Evolutionary conservation across 2,329 filamentous ascomycete genomes (phyloP).

Genomic region (Diplodia sapinea): DNA sequence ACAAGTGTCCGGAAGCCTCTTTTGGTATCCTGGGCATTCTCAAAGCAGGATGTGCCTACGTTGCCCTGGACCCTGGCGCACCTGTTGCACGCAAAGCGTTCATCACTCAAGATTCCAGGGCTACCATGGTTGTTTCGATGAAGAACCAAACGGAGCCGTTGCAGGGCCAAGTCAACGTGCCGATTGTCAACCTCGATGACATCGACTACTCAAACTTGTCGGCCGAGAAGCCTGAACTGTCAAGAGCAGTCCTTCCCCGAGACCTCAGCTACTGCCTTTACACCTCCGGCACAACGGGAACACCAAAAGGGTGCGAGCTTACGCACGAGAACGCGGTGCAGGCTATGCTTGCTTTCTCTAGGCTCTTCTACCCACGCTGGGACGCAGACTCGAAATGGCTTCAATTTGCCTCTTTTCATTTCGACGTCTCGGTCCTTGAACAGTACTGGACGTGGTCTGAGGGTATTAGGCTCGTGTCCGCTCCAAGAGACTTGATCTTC

Average conservation of each 20-base stretch:
- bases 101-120: conserved; percentile 75
- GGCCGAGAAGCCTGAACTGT: conserved; percentile 41
- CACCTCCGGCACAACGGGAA: conserved; percentile 85
- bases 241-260: conserved; percentile 47
- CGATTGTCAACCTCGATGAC: conserved; percentile 56
- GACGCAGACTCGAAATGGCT: conserved; percentile 76
- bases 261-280: conserved; percentile 83
- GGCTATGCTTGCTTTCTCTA: conserved; percentile 84
- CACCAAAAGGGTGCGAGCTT: conserved; percentile 85
- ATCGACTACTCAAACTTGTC: conserved; percentile 45
- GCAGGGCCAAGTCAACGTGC: conserved; percentile 40
- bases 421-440: conserved; percentile 90
- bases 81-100: conserved; percentile 76
- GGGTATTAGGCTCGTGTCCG: conserved; percentile 81
- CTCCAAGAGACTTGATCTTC: conserved; percentile 81
- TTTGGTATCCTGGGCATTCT: conserved; percentile 81
- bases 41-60: conserved; percentile 80
- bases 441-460: conserved; percentile 97
- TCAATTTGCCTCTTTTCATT: conserved; percentile 93
- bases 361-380: conserved; percentile 79
- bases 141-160: conserved; percentile 52
- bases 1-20: conserved; percentile 84
- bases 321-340: conserved; percentile 89
- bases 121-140: conserved; percentile 67
- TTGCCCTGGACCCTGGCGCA: conserved; percentile 78